Evolutionary conservation across 169 alveolate species (phyloP).

Genomic region (Eimeria acervulina): DNA sequence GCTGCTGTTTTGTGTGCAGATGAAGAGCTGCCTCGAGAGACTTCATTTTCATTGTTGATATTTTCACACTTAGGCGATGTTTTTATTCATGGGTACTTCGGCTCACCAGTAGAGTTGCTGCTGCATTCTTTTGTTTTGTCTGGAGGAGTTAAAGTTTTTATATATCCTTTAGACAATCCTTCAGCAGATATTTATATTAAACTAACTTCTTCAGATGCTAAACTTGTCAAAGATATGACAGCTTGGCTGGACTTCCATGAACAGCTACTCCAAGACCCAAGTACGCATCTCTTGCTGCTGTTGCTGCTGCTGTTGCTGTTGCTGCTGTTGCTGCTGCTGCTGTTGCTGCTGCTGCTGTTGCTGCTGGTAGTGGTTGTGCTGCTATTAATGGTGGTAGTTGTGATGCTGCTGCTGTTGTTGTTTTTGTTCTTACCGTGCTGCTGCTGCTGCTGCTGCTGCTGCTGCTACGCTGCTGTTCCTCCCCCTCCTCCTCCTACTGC

Average conservation of each 20-base stretch:
- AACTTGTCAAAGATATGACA: background rate
- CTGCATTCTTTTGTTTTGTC: background rate
- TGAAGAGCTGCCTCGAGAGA: background rate
- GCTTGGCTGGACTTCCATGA: constrained; percentile 7
- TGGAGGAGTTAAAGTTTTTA: background rate
- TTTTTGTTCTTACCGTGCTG: constrained; percentile 10
- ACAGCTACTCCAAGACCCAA: background rate
- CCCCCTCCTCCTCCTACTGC: background rate
- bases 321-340: constrained; percentile 2
- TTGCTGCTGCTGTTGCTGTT: background rate
- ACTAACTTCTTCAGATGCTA: background rate
- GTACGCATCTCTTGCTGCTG: constrained; percentile 12
- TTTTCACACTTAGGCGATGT: background rate
- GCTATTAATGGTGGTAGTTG: background rate
- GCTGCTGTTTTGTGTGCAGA: constrained; percentile 33
- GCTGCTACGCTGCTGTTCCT: background rate
- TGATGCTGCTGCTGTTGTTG: background rate
- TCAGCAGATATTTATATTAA: background rate
- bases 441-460: constrained; percentile 10
- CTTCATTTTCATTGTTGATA: background rate
- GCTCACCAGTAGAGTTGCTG: background rate
- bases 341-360: background rate
- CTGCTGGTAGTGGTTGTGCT: background rate
- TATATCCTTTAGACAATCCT: background rate
- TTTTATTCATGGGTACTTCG: background rate